These are phyloP conservation scores for Phytopythium ostracodes DNA, from an alignment of 352 stramenopile genomes.

Conservation along the genomic window DNA sequence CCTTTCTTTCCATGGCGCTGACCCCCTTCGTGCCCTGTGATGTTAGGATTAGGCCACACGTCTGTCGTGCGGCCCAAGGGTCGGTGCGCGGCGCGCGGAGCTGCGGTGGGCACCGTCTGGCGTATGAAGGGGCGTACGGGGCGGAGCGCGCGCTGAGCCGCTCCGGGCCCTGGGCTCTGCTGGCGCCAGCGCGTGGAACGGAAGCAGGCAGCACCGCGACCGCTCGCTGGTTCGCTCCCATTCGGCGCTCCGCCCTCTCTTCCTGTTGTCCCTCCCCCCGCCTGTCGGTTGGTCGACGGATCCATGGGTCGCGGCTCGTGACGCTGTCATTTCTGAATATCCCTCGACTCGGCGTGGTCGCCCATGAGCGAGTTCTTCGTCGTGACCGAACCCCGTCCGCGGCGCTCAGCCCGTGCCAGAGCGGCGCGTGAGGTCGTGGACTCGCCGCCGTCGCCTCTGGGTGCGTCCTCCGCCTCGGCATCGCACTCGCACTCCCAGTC, in stretches of 20 bases:
- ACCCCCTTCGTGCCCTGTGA: neutral
- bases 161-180: neutral
- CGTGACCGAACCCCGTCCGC: neutral
- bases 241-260: neutral
- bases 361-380: constrained; percentile 9
- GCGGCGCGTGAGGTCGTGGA: neutral
- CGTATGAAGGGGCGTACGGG: neutral
- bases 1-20: neutral
- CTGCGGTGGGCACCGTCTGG: neutral
- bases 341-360: neutral
- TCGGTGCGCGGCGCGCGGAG: neutral
- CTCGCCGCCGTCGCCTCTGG: neutral
- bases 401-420: neutral
- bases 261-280: too few species aligned
- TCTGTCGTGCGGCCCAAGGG: neutral
- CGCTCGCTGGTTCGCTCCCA: neutral
- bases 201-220: neutral
- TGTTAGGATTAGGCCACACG: neutral
- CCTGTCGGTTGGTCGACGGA: neutral
- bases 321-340: constrained; percentile 1
- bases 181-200: neutral
- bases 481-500: neutral
- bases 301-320: neutral
- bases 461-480: neutral
- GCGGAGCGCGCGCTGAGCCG: neutral